phyloP scores from a whole-genome alignment of 2,329 filamentous ascomycete species.

The Zalaria obscura region DNA sequence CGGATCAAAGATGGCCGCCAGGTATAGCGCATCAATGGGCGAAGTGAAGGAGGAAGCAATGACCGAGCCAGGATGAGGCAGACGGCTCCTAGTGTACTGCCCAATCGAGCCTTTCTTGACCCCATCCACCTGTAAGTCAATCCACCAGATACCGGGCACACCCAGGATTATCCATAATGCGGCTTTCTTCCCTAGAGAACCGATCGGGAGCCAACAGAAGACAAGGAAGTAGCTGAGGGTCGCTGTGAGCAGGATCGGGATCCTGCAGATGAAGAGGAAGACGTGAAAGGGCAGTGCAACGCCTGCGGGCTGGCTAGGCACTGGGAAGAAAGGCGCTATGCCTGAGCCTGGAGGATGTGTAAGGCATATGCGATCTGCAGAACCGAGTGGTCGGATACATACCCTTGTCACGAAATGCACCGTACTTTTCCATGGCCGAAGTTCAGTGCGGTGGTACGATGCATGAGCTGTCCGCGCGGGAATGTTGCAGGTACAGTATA shows the following conservation, averaged over 20 bases:
- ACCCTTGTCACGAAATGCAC: constrained; percentile 85
- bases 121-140: constrained; percentile 94
- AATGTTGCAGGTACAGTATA: too few species aligned
- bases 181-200: constrained; percentile 59
- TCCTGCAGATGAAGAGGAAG: constrained; percentile 65
- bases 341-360: constrained; percentile 55
- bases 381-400: constrained; percentile 10
- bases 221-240: constrained; percentile 61
- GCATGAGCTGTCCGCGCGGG: too few species aligned
- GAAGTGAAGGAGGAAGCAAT: constrained; percentile 87
- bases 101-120: constrained; percentile 78
- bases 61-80: constrained; percentile 66
- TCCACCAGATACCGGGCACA: constrained; percentile 92
- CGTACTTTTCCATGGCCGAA: constrained; percentile 74
- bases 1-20: constrained; percentile 91
- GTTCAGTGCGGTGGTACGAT: too few species aligned
- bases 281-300: constrained; percentile 44
- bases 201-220: constrained; percentile 59
- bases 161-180: constrained; percentile 77
- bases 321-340: constrained; percentile 87
- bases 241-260: constrained; percentile 61
- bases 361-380: neutral
- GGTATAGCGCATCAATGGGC: constrained; percentile 83
- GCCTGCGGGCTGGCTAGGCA: constrained; percentile 49
- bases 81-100: constrained; percentile 51